Evolutionary conservation across 75 land plant species (phyloP).

Genomic region (Picea sitchensis): DNA sequence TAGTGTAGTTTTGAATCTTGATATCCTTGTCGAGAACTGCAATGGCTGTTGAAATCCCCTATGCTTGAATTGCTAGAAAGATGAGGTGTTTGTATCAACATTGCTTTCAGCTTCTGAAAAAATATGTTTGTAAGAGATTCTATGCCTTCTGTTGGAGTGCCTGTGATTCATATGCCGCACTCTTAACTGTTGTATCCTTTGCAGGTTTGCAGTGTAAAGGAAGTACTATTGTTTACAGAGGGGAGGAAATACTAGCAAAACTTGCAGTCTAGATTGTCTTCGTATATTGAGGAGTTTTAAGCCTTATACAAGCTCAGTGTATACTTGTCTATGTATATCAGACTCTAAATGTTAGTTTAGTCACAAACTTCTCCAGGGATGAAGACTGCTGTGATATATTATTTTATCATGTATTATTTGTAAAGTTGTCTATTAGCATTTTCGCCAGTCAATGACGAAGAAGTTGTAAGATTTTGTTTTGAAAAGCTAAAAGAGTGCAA

Average conservation of each 20-base stretch:
- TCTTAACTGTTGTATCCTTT: background rate
- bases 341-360: slow-evolving; percentile 5
- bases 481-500: background rate
- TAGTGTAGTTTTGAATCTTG: slow-evolving; percentile 11
- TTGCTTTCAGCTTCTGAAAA: background rate
- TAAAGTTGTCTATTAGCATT: background rate
- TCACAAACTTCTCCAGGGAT: background rate
- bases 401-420: background rate
- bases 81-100: background rate
- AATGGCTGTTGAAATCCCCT: background rate
- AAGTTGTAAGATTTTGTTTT: background rate
- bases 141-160: background rate
- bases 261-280: slow-evolving; percentile 3
- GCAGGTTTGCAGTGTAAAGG: slow-evolving; percentile 2
- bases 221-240: background rate
- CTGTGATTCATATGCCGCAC: background rate
- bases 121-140: background rate
- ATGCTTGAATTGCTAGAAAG: background rate
- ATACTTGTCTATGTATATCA: background rate
- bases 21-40: slow-evolving; percentile 5
- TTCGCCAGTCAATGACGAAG: background rate
- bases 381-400: background rate
- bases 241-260: slow-evolving; percentile 6
- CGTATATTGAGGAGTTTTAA: slow-evolving; percentile 1
- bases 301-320: background rate